Conservation (phyloP, 1,139 yeast species). For the Pichia sp. region DNA sequence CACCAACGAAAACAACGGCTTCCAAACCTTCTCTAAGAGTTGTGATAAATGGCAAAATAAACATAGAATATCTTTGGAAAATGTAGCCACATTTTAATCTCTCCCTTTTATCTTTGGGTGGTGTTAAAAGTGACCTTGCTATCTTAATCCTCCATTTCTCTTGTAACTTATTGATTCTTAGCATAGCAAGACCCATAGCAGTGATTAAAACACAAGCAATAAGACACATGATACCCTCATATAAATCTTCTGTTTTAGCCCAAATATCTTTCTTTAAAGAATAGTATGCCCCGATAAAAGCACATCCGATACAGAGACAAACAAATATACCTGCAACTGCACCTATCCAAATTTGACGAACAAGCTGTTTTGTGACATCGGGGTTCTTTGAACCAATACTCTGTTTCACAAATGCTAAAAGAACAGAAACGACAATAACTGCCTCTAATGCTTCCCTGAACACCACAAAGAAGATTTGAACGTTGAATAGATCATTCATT, state of each 20-base stretch:
- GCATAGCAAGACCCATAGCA: slow-evolving; percentile 86
- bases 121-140: slow-evolving; percentile 47
- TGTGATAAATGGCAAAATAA: slow-evolving; percentile 71
- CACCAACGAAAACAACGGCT: slow-evolving; percentile 83
- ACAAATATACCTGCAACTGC: slow-evolving; percentile 61
- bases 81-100: slow-evolving; percentile 38
- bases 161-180: slow-evolving; percentile 82
- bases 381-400: slow-evolving; percentile 37
- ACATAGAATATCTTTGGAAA: slow-evolving; percentile 60
- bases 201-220: slow-evolving; percentile 80
- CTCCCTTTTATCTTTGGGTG: slow-evolving; percentile 30
- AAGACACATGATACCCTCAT: slow-evolving; percentile 85
- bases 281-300: slow-evolving; percentile 80
- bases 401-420: slow-evolving; percentile 87
- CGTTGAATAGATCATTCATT: slow-evolving; percentile 39
- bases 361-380: slow-evolving; percentile 46
- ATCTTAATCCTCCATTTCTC: slow-evolving; percentile 89
- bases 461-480: slow-evolving; percentile 70
- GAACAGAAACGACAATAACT: slow-evolving; percentile 78
- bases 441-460: slow-evolving; percentile 90
- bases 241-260: slow-evolving; percentile 80
- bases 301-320: slow-evolving; percentile 75
- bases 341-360: slow-evolving; percentile 79
- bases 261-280: slow-evolving; percentile 74
- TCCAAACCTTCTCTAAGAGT: slow-evolving; percentile 82